Evolutionary conservation across 2,329 filamentous ascomycete genomes (phyloP).

Genomic region (Calycina herbarum): DNA sequence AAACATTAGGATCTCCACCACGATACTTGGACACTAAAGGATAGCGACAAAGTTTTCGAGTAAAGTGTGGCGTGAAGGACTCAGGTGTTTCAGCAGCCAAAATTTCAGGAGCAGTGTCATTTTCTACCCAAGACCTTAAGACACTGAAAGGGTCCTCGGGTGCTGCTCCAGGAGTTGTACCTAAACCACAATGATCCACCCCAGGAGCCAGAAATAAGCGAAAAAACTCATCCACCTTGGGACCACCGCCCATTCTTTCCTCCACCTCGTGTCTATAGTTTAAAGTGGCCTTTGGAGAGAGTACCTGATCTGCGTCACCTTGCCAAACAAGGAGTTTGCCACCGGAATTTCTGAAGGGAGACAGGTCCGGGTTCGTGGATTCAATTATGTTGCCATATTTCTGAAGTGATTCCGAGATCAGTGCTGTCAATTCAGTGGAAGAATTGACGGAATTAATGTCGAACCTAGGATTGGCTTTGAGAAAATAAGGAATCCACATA

Average conservation of each 20-base stretch:
- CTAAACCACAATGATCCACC: constrained; percentile 15
- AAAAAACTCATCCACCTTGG: constrained; percentile 13
- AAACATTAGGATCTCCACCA: neutral
- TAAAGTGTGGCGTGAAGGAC: neutral
- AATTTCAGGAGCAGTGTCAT: neutral
- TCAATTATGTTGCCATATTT: neutral
- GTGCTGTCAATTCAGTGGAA: constrained; percentile 3
- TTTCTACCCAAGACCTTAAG: neutral
- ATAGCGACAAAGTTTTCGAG: neutral
- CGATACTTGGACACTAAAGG: neutral
- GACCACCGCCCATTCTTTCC: neutral
- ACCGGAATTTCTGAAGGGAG: constrained; percentile 25
- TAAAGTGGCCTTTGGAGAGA: constrained; percentile 36
- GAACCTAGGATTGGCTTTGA: neutral
- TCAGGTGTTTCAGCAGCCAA: neutral
- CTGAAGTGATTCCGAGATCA: constrained; percentile 4
- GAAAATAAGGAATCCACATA: neutral
- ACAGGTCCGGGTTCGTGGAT: constrained; percentile 26
- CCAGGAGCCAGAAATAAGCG: constrained; percentile 15
- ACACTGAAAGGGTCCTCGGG: neutral
- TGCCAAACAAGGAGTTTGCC: constrained; percentile 18
- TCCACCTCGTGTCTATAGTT: neutral
- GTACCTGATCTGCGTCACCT: constrained; percentile 32
- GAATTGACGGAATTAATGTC: neutral
- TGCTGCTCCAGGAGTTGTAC: neutral